phyloP scores from a whole-genome alignment of 2,329 filamentous ascomycete species.

The Fusarium sp. region DNA sequence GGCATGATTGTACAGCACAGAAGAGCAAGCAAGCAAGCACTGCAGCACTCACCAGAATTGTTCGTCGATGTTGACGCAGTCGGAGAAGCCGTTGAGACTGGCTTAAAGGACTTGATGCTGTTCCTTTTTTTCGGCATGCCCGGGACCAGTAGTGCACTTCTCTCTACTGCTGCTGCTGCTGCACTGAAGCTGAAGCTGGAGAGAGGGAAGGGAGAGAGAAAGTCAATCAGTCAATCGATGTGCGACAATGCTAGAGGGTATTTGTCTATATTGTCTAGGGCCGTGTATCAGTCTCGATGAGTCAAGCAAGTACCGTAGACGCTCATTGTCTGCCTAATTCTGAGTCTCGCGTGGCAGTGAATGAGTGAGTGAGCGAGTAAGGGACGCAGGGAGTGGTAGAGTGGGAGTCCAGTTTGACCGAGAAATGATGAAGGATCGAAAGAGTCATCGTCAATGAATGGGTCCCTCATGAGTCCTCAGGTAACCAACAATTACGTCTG shows the following conservation, averaged over 20 bases:
- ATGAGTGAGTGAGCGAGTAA: not conserved
- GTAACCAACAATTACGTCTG: conserved; percentile 20
- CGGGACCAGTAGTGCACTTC: conserved; percentile 26
- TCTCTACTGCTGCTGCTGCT: not conserved
- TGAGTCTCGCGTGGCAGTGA: conserved; percentile 1
- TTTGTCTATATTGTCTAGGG: conserved; percentile 35
- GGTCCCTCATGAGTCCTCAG: conserved; percentile 22
- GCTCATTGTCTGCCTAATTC: not conserved
- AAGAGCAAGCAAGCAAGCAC: not conserved
- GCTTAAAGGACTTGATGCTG: conserved; percentile 66
- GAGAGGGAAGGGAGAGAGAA: conserved; percentile 13
- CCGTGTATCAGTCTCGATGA: conserved; percentile 33
- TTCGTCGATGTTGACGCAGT: conserved; percentile 38
- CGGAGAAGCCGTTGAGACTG: conserved; percentile 64
- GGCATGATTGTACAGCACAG: not conserved
- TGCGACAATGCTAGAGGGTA: conserved; percentile 22
- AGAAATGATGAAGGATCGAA: conserved; percentile 19
- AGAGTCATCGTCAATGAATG: conserved; percentile 34
- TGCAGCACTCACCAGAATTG: conserved; percentile 42
- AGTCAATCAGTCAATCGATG: conserved; percentile 9
- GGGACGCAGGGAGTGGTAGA: not conserved
- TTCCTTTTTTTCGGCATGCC: conserved; percentile 74
- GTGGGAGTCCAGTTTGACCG: not conserved
- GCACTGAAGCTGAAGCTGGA: conserved; percentile 7
- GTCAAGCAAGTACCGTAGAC: conserved; percentile 23